Conservation (phyloP, 2,329 filamentous ascomycete species). For the Fusarium sp. region DNA sequence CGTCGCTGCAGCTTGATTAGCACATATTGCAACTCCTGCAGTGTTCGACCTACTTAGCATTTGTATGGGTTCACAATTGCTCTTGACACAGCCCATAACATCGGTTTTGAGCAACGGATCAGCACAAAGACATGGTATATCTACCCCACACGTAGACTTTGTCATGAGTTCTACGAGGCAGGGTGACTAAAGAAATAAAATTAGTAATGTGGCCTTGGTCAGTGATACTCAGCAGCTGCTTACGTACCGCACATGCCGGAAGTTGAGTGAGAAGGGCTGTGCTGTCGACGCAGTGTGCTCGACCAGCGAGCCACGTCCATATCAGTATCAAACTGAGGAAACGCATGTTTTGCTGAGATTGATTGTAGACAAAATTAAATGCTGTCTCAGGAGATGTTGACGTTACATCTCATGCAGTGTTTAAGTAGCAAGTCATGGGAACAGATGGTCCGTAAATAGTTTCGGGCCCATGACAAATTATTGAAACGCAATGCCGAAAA, state of each 20-base stretch:
- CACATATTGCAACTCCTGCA: accelerated
- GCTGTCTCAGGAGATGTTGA: background rate
- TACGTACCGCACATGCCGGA: background rate
- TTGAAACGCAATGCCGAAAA: background rate
- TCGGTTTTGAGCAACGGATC: background rate
- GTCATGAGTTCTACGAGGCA: background rate
- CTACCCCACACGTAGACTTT: background rate
- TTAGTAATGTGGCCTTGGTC: background rate
- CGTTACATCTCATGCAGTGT: background rate
- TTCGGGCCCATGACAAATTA: background rate
- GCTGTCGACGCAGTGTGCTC: background rate
- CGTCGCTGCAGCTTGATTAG: background rate
- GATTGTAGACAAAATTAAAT: background rate
- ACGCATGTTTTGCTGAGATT: background rate
- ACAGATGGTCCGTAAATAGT: background rate
- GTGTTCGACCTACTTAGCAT: background rate
- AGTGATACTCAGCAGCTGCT: background rate
- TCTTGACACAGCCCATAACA: background rate
- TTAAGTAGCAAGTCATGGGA: background rate
- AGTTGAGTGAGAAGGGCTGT: background rate
- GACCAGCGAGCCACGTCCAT: background rate
- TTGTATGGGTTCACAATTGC: background rate
- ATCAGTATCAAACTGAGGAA: background rate
- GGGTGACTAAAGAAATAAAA: background rate
- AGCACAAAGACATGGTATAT: background rate